Evolutionary conservation across 2,329 filamentous ascomycete species (phyloP).

Genomic region (Tolypocladium sp.): DNA sequence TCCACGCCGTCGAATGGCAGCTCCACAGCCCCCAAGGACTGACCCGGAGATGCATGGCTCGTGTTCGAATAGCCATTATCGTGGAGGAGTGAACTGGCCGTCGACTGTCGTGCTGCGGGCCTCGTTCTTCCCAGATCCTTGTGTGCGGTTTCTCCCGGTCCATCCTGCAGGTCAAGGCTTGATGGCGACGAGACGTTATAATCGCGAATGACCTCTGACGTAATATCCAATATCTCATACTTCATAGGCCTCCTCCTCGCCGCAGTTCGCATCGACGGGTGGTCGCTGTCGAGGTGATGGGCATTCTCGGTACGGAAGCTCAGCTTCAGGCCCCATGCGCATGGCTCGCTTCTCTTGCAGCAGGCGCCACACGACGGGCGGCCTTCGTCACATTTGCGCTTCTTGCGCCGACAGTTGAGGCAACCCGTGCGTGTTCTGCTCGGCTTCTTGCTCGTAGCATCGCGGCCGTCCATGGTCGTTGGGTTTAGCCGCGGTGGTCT

Average conservation of each 20-base stretch:
- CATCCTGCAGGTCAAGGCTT: background rate
- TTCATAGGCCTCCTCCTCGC: slow-evolving; percentile 15
- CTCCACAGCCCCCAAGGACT: background rate
- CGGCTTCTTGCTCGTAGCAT: background rate
- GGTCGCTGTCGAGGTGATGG: slow-evolving; percentile 17
- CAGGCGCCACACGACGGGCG: slow-evolving; percentile 25
- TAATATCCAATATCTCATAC: slow-evolving; percentile 27
- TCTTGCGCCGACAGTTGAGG: slow-evolving; percentile 28
- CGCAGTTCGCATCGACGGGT: slow-evolving; percentile 23
- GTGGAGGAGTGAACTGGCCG: slow-evolving; percentile 2
- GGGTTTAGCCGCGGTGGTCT: background rate
- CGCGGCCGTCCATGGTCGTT: background rate
- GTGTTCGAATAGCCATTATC: fast-evolving
- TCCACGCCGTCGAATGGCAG: background rate
- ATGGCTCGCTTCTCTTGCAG: slow-evolving; percentile 18
- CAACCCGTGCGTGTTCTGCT: slow-evolving; percentile 11
- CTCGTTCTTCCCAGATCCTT: background rate
- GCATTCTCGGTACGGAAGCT: slow-evolving; percentile 27
- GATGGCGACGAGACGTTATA: slow-evolving; percentile 13
- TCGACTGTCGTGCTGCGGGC: background rate
- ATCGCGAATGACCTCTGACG: slow-evolving; percentile 25
- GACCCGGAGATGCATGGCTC: background rate
- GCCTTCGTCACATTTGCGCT: slow-evolving; percentile 27
- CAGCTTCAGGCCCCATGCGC: slow-evolving; percentile 28
- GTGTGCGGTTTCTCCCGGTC: background rate